Percentiles rank a stretch among this genome's conserved stretches.
phyloP scores from a whole-genome alignment of 495 filamentous ascomycete genomes.

The Annulohypoxylon maeteangense region DNA sequence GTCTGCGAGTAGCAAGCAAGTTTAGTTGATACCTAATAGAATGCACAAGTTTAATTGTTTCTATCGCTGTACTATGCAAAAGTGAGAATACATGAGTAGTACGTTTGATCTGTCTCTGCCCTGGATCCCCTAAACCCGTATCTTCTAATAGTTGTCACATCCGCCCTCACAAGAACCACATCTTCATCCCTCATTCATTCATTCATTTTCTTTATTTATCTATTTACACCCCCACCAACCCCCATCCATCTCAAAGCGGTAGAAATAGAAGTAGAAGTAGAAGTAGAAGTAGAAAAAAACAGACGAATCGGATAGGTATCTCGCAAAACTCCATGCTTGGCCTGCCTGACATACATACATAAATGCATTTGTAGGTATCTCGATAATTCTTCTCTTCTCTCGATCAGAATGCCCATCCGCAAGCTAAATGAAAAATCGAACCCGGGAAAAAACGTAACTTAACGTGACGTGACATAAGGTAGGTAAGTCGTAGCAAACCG shows the following conservation, averaged over 20 bases:
- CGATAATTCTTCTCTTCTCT: neutral
- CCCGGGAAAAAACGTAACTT: neutral
- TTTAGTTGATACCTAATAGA: conserved; percentile 5
- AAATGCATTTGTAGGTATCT: conserved; percentile 15
- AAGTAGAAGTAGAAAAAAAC: neutral
- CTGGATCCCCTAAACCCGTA: neutral
- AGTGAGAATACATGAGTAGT: neutral
- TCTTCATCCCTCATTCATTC: neutral
- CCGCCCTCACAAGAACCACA: neutral
- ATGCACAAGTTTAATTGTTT: neutral
- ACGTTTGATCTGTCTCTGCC: neutral
- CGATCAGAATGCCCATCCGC: neutral
- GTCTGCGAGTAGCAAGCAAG: neutral
- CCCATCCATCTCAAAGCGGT: conserved; percentile 2
- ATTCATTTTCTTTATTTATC: neutral
- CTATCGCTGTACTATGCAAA: neutral
- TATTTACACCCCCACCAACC: neutral
- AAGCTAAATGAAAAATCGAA: conserved; percentile 2
- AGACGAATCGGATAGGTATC: conserved; percentile 18
- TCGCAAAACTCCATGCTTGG: conserved; percentile 36
- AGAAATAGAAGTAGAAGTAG: neutral
- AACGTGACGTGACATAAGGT: too few species aligned
- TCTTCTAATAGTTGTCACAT: neutral
- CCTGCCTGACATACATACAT: conserved; percentile 6
- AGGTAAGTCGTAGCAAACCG: conserved; percentile 17